These are phyloP conservation scores for Cryptococcus maquisensis DNA, from an alignment of 1,284 basidiomycete genomes.

Conservation along the genomic window DNA sequence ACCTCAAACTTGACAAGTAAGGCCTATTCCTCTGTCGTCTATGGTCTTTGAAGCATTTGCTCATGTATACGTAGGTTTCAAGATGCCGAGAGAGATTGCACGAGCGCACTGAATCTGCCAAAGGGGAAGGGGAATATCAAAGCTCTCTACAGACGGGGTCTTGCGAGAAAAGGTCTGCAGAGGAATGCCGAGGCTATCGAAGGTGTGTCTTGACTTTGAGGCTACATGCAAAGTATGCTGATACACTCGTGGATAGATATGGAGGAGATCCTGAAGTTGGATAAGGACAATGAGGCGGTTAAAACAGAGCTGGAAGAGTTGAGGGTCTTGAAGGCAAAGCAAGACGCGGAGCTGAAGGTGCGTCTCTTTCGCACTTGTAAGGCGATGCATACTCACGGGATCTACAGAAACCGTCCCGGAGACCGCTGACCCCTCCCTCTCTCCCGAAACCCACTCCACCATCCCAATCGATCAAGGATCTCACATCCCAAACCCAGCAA, in stretches of 20 bases:
- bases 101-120: constrained; percentile 26
- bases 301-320: constrained; percentile 34
- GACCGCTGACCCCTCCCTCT: constrained; percentile 8
- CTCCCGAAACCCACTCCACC: constrained; percentile 1
- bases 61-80: constrained; percentile 22
- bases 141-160: constrained; percentile 41
- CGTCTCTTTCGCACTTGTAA: neutral
- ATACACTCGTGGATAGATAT: constrained; percentile 21
- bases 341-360: constrained; percentile 4
- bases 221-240: neutral
- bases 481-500: neutral
- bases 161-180: constrained; percentile 36
- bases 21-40: neutral
- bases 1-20: constrained; percentile 47
- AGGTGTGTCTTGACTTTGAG: constrained; percentile 19
- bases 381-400: neutral
- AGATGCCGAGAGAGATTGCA: constrained; percentile 46
- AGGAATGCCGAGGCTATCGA: constrained; percentile 24
- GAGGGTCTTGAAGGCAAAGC: constrained; percentile 3
- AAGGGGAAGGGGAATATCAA: constrained; percentile 34
- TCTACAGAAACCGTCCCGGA: constrained; percentile 1
- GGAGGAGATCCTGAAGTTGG: constrained; percentile 21
- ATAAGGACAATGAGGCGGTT: constrained; percentile 30
- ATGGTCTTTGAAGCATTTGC: neutral
- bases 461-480: neutral